A percentile compares a stretch with the other conserved stretches of the same genome.
Conservation (phyloP, 257 asterid genomes). For the Ajuga chamaepitys region DNA sequence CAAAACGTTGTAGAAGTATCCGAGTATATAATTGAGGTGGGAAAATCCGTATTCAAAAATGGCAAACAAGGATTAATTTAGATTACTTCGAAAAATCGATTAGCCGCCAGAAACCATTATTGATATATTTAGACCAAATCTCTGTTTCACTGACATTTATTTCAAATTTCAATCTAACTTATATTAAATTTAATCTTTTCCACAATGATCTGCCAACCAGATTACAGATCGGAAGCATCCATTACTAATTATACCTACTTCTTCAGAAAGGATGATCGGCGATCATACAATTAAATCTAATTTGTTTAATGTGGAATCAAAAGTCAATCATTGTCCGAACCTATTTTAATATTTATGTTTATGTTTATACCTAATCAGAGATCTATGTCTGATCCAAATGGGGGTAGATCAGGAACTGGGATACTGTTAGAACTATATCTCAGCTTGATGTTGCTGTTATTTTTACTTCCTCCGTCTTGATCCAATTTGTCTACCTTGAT, state of each 20-base stretch:
- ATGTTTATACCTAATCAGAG: conserved; percentile 16
- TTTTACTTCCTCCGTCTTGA: too few species aligned
- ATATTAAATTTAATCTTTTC: neutral
- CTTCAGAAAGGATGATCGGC: too few species aligned
- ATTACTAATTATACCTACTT: neutral
- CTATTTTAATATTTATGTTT: neutral
- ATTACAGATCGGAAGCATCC: conserved; percentile 19
- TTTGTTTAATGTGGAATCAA: neutral
- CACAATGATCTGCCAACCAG: conserved; percentile 4
- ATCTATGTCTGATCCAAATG: conserved; percentile 15
- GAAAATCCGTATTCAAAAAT: too few species aligned
- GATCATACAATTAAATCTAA: neutral
- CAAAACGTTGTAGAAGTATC: neutral
- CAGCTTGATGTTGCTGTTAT: too few species aligned
- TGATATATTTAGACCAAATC: neutral
- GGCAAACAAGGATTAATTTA: neutral
- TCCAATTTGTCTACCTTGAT: too few species aligned
- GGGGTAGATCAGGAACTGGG: conserved; percentile 1
- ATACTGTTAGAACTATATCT: neutral
- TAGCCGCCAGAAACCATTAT: too few species aligned
- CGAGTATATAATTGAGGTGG: too few species aligned
- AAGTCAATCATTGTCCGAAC: conserved; percentile 4
- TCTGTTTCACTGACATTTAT: conserved; percentile 2
- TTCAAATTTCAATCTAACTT: conserved; percentile 11
- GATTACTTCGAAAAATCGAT: neutral